phyloP scores from a whole-genome alignment of 441 rosid species.

The Isatis lusitanica region DNA sequence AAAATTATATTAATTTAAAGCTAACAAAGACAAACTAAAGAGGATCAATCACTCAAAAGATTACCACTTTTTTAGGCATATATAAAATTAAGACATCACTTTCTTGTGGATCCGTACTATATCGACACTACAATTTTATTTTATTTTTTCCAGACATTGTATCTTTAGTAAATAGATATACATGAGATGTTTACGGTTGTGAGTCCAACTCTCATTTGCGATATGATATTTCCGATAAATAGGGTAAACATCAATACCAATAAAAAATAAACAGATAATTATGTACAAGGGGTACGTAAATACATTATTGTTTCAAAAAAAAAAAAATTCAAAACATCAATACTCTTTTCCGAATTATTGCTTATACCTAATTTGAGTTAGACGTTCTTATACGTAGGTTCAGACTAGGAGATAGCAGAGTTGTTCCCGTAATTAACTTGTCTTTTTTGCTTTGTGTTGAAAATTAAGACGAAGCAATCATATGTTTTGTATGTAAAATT shows the following conservation, averaged over 20 bases:
- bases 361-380: background rate
- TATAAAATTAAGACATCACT: background rate
- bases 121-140: background rate
- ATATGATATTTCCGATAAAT: background rate
- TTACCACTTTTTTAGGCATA: background rate
- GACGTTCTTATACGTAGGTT: background rate
- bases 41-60: constrained; percentile 8
- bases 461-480: background rate
- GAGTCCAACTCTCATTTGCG: background rate
- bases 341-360: background rate
- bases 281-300: no score
- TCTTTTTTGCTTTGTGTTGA: background rate
- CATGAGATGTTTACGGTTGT: no score
- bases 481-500: background rate
- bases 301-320: no score
- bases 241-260: background rate
- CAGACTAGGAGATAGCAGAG: background rate
- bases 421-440: background rate
- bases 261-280: background rate
- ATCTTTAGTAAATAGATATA: background rate
- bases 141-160: background rate
- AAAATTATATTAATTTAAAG: background rate
- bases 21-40: background rate
- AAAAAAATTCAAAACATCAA: background rate
- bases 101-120: background rate